A percentile compares a stretch with the other conserved stretches of the same genome.
These are phyloP conservation scores for Curvularia hawaiiensis DNA, from an alignment of 2,329 filamentous ascomycete genomes.

Conservation along the genomic window DNA sequence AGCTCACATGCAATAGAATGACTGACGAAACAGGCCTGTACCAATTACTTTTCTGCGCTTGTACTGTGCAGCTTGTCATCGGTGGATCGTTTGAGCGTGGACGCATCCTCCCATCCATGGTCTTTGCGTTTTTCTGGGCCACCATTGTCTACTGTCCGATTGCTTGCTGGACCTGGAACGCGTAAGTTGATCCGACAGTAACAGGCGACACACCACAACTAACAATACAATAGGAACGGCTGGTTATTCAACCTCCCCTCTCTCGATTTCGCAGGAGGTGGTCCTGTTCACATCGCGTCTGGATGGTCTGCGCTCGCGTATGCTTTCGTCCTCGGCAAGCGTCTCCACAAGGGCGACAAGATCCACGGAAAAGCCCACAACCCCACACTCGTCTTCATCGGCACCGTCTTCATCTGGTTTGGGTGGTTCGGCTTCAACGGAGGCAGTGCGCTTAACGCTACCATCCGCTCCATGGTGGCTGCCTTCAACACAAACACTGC, in stretches of 20 bases:
- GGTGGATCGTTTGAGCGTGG: conserved; percentile 68
- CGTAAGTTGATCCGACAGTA: conserved; percentile 33
- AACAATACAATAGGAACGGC: conserved; percentile 46
- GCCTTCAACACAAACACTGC: conserved; percentile 65
- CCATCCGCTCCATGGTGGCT: conserved; percentile 60
- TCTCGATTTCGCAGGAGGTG: conserved; percentile 66
- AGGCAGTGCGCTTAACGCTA: conserved; percentile 55
- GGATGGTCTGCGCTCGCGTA: conserved; percentile 69
- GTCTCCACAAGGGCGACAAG: conserved; percentile 56
- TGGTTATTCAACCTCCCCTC: conserved; percentile 67
- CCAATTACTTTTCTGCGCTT: conserved; percentile 67
- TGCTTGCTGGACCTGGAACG: conserved; percentile 71
- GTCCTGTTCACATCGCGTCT: conserved; percentile 67
- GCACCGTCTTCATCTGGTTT: conserved; percentile 70
- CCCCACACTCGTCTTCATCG: conserved; percentile 66
- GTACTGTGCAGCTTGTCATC: conserved; percentile 67
- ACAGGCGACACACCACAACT: neutral
- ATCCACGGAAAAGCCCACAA: conserved; percentile 65
- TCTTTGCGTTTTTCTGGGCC: conserved; percentile 68
- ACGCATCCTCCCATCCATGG: conserved; percentile 66
- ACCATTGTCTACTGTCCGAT: conserved; percentile 69
- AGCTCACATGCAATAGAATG: neutral
- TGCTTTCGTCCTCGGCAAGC: conserved; percentile 66
- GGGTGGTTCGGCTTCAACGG: conserved; percentile 66
- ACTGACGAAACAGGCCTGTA: conserved; percentile 51